These are phyloP conservation scores for Amanita muscaria DNA, from an alignment of 768 basidiomycete species.

Conservation along the genomic window DNA sequence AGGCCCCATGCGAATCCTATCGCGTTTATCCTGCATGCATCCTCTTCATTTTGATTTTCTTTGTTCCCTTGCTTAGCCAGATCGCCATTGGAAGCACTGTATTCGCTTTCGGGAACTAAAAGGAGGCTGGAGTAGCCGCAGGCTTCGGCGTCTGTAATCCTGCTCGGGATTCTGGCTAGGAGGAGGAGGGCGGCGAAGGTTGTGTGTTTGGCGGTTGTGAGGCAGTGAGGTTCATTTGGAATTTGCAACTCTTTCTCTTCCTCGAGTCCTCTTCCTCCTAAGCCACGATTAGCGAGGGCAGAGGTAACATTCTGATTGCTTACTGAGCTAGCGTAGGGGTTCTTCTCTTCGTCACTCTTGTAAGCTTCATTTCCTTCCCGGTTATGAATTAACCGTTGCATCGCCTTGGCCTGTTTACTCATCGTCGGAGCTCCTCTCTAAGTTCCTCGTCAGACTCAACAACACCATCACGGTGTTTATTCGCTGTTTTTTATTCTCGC, in stretches of 20 bases:
- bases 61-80: no score
- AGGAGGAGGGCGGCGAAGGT: conserved; percentile 25
- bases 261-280: conserved; percentile 61
- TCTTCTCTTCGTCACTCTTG: conserved; percentile 76
- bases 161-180: no score
- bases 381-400: conserved; percentile 81
- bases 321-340: conserved; percentile 77
- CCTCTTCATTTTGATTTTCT: no score
- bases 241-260: conserved; percentile 55
- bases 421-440: conserved; percentile 43
- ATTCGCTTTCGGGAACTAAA: no score
- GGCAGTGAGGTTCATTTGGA: conserved; percentile 32
- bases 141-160: no score
- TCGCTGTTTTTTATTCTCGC: conserved; percentile 71
- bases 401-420: conserved; percentile 65
- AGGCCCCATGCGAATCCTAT: no score
- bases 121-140: no score
- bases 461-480: conserved; percentile 62
- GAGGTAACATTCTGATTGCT: conserved; percentile 18
- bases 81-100: no score
- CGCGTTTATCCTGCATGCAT: no score
- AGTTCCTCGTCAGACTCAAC: conserved; percentile 77
- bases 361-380: conserved; percentile 77
- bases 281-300: conserved; percentile 7
- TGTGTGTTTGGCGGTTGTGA: conserved; percentile 41